Evolutionary conservation across 176 grass and related monocot genomes (phyloP).

Genomic region (Tuctoria greenei): DNA sequence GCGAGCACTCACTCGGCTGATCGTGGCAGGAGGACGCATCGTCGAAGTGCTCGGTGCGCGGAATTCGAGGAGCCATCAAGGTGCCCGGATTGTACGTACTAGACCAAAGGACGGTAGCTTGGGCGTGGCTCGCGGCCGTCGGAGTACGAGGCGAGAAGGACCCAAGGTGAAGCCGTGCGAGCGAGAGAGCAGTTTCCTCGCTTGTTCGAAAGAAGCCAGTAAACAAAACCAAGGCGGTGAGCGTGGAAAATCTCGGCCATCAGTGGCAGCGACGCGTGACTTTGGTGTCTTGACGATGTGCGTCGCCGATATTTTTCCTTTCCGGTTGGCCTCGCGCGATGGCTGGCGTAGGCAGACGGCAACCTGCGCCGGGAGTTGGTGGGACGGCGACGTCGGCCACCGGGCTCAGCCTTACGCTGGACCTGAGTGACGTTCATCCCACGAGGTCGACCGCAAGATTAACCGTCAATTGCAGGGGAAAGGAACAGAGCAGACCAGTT

Average conservation of each 20-base stretch:
- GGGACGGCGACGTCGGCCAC: background rate
- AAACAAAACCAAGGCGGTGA: slow-evolving; percentile 2
- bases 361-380: background rate
- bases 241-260: slow-evolving; percentile 6
- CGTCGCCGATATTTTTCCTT: no score
- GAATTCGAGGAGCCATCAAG: background rate
- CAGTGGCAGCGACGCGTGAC: background rate
- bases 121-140: background rate
- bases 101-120: background rate
- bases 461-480: background rate
- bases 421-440: background rate
- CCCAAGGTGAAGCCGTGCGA: background rate
- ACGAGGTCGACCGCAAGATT: background rate
- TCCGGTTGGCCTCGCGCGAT: background rate
- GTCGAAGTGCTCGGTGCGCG: fast-evolving
- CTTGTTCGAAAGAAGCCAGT: background rate
- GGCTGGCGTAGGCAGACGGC: background rate
- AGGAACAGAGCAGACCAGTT: background rate
- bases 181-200: background rate
- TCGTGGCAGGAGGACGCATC: fast-evolving
- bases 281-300: background rate
- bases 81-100: background rate
- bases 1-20: background rate
- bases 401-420: background rate
- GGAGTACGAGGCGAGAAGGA: background rate